Evolutionary conservation across 2,329 filamentous ascomycete genomes (phyloP).

Genomic region (Sporothrix luriei): DNA sequence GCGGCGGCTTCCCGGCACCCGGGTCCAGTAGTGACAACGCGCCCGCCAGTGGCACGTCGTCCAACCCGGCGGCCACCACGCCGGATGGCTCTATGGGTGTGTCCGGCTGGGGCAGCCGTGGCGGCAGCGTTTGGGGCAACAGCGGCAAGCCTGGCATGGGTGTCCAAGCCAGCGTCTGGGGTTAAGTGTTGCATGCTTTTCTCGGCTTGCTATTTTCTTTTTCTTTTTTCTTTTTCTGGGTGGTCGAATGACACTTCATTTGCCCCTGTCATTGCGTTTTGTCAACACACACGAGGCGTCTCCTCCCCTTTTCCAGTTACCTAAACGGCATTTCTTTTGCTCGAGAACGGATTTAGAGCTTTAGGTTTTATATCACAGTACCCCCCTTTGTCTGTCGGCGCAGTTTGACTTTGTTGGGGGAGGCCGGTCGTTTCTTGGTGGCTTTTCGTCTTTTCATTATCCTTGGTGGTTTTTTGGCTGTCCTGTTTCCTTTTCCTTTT

Average conservation of each 20-base stretch:
- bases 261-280: not conserved
- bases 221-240: not conserved
- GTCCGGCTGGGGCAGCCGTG: conserved; percentile 75
- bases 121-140: conserved; percentile 76
- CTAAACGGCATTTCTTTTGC: conserved; percentile 7
- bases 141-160: conserved; percentile 78
- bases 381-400: conserved; percentile 18
- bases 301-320: not conserved
- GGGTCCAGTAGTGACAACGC: conserved; percentile 43
- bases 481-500: not conserved
- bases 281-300: conserved; percentile 14
- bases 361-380: not conserved
- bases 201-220: not conserved
- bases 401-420: conserved; percentile 8
- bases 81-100: conserved; percentile 46
- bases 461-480: not conserved
- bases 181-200: conserved; percentile 53
- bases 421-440: conserved; percentile 3
- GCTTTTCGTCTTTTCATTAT: conserved; percentile 3
- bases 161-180: conserved; percentile 92
- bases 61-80: conserved; percentile 57
- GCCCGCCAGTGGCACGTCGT: conserved; percentile 51
- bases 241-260: not conserved
- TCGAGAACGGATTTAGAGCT: conserved; percentile 20
- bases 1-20: conserved; percentile 65